These are phyloP conservation scores for Lepidium africanum DNA, from an alignment of 345 rosid species.

Conservation along the genomic window DNA sequence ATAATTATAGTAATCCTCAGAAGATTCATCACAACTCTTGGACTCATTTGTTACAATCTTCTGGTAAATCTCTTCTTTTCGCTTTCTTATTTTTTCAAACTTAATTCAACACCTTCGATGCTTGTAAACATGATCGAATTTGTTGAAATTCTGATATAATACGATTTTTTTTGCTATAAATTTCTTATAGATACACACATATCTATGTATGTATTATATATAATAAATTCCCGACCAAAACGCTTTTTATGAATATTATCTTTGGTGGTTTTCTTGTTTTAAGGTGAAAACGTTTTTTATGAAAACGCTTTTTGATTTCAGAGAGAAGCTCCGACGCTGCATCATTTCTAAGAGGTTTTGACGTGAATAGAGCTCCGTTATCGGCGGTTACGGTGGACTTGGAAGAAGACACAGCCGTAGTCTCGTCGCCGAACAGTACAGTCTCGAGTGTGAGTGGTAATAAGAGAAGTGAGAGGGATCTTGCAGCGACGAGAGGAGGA, in stretches of 20 bases:
- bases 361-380: constrained; percentile 45
- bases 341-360: constrained; percentile 42
- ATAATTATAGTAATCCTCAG: neutral
- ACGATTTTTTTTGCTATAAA: neutral
- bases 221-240: too few species aligned
- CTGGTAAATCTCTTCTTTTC: constrained; percentile 27
- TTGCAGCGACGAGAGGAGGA: constrained; percentile 17
- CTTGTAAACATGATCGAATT: neutral
- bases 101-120: neutral
- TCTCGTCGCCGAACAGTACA: constrained; percentile 81
- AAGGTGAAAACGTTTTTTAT: neutral
- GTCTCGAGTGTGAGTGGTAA: constrained; percentile 72
- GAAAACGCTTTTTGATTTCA: constrained; percentile 8
- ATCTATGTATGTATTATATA: neutral
- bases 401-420: constrained; percentile 46
- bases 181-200: neutral
- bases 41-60: constrained; percentile 43
- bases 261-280: neutral
- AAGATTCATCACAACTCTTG: constrained; percentile 29
- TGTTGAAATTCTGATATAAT: neutral
- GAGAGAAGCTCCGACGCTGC: constrained; percentile 40
- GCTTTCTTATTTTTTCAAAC: neutral
- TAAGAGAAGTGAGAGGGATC: constrained; percentile 62
- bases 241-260: too few species aligned
- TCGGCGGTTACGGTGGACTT: constrained; percentile 10